Evolutionary conservation across 495 filamentous ascomycete species (phyloP).

Genomic region (Penicillium crystallinum): DNA sequence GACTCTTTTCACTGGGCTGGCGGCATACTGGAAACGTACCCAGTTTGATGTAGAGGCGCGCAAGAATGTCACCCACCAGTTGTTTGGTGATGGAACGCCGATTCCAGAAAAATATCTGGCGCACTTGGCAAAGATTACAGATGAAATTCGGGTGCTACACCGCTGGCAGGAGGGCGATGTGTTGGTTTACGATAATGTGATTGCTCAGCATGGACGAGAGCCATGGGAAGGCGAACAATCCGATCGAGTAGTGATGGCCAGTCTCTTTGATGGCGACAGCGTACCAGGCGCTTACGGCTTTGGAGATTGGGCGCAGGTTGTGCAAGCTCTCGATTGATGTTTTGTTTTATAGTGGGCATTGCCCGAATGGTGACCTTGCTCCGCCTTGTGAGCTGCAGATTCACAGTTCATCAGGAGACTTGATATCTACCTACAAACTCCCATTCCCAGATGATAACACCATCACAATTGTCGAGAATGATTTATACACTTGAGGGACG

Average conservation of each 20-base stretch:
- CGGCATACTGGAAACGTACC: constrained; percentile 40
- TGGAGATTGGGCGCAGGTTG: constrained; percentile 43
- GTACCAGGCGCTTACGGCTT: constrained; percentile 41
- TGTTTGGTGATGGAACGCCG: constrained; percentile 46
- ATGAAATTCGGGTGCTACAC: constrained; percentile 44
- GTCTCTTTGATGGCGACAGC: constrained; percentile 36
- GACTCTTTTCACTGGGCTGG: constrained; percentile 48
- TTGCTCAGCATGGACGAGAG: constrained; percentile 45
- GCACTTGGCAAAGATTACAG: constrained; percentile 41
- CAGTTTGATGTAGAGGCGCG: constrained; percentile 17
- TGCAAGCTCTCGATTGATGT: constrained; percentile 32
- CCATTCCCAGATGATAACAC: no score
- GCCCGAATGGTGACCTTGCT: no score
- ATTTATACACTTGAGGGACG: no score
- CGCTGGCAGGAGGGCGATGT: constrained; percentile 38
- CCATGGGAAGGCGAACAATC: constrained; percentile 43
- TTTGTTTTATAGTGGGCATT: no score
- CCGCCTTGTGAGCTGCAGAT: no score
- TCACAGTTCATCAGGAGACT: no score
- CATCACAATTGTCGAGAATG: no score
- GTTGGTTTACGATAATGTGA: constrained; percentile 43
- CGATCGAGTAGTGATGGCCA: constrained; percentile 42
- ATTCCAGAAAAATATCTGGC: constrained; percentile 48
- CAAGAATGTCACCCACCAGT: constrained; percentile 22
- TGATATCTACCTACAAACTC: no score